Percentiles rank a stretch among this genome's conserved stretches.
Evolutionary conservation across 768 basidiomycete species (phyloP).

Genomic region (Podaxis mareebaensis): DNA sequence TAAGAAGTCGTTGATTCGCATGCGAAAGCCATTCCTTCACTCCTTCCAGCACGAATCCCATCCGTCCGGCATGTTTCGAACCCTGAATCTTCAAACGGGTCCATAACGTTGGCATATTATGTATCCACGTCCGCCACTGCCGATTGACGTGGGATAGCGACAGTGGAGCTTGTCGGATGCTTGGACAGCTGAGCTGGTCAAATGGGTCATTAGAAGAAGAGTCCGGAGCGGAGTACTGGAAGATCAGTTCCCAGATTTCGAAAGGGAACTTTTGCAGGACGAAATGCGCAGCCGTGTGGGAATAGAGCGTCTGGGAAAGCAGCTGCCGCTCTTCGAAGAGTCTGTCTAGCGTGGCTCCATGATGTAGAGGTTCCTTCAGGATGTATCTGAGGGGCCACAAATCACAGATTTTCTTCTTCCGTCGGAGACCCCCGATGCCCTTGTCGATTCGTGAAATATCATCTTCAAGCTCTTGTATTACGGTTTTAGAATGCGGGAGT

Average conservation of each 20-base stretch:
- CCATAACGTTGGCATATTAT: conserved; percentile 1
- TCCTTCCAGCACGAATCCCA: not conserved
- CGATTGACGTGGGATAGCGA: conserved; percentile 1
- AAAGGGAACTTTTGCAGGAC: not conserved
- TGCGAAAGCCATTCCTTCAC: not conserved
- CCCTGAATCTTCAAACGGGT: not conserved
- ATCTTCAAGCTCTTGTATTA: not conserved
- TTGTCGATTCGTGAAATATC: conserved; percentile 5
- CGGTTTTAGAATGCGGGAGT: not conserved
- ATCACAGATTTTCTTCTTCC: not conserved
- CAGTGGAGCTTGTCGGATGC: not conserved
- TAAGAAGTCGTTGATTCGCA: not conserved
- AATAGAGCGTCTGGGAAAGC: not conserved
- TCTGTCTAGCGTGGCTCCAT: conserved; percentile 2
- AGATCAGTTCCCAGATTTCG: conserved; percentile 4
- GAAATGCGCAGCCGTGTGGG: not conserved
- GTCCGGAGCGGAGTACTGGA: not conserved
- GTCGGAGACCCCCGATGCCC: not conserved
- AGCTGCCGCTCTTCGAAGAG: not conserved
- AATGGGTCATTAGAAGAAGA: conserved; percentile 1
- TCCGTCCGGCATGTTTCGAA: not conserved
- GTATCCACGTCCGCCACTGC: conserved; percentile 3
- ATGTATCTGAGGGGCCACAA: not conserved
- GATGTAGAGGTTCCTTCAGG: conserved; percentile 3
- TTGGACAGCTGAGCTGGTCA: not conserved